Conservation (phyloP, 2,329 filamentous ascomycete species). For the Tolypocladium pustulatum region DNA sequence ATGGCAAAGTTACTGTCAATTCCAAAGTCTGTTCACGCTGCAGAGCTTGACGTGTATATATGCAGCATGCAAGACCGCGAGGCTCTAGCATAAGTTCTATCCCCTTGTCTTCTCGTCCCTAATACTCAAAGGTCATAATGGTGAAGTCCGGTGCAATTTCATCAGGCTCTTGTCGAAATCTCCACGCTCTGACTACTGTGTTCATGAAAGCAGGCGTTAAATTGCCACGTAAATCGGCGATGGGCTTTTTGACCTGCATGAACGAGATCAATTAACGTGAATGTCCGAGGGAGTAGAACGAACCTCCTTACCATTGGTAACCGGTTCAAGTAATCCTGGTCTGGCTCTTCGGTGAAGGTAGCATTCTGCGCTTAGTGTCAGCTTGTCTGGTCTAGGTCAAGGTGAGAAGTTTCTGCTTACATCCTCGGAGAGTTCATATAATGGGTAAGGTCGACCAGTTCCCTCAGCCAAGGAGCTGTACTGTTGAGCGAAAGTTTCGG, state of each 20-base stretch:
- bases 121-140: neutral
- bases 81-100: too few species aligned
- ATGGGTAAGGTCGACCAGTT: constrained; percentile 1
- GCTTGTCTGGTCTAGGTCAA: neutral
- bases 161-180: constrained; percentile 1
- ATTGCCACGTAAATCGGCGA: neutral
- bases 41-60: too few species aligned
- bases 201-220: constrained; percentile 1
- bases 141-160: constrained; percentile 1
- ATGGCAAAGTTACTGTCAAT: too few species aligned
- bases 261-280: neutral
- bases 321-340: constrained; percentile 1
- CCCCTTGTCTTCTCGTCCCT: neutral
- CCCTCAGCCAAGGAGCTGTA: neutral
- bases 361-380: neutral
- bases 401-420: neutral
- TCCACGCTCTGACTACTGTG: neutral
- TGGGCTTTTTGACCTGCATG: constrained; percentile 1
- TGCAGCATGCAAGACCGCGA: too few species aligned
- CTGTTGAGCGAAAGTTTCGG: neutral
- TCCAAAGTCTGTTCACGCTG: too few species aligned
- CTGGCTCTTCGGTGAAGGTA: neutral
- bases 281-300: neutral
- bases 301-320: constrained; percentile 1
- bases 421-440: neutral